Evolutionary conservation across 768 basidiomycete species (phyloP).

Genomic region (Lanmaoa rubissima): DNA sequence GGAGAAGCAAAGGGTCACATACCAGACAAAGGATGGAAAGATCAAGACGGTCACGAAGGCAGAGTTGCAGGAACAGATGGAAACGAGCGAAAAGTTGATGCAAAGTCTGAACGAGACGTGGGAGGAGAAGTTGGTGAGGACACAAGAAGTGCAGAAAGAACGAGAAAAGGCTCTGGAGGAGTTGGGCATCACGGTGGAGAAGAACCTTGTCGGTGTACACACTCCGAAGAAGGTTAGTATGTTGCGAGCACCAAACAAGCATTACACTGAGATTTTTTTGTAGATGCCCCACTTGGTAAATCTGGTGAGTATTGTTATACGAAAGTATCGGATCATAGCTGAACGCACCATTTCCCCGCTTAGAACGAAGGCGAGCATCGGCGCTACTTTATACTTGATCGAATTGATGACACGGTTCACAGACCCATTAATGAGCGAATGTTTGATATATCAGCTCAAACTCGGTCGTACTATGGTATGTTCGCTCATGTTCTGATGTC

Average conservation of each 20-base stretch:
- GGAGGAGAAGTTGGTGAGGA: slow-evolving; percentile 91
- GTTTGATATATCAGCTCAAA: slow-evolving; percentile 90
- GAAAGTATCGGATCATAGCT: neutral
- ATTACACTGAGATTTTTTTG: slow-evolving; percentile 7
- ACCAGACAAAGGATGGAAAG: slow-evolving; percentile 88
- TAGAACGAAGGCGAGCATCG: slow-evolving; percentile 67
- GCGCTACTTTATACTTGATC: neutral
- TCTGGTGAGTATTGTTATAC: slow-evolving; percentile 56
- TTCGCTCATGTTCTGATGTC: slow-evolving; percentile 10
- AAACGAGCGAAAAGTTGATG: slow-evolving; percentile 94
- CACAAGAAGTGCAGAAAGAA: slow-evolving; percentile 94
- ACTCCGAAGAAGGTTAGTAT: slow-evolving; percentile 84
- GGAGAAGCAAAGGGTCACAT: slow-evolving; percentile 93
- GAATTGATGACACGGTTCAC: slow-evolving; percentile 13
- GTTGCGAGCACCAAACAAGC: slow-evolving; percentile 2
- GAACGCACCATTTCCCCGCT: slow-evolving; percentile 11
- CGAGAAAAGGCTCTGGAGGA: slow-evolving; percentile 97
- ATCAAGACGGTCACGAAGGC: slow-evolving; percentile 96
- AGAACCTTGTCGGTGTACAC: slow-evolving; percentile 94
- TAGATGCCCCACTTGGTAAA: slow-evolving; percentile 95
- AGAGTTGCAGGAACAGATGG: slow-evolving; percentile 95
- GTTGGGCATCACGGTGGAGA: slow-evolving; percentile 96
- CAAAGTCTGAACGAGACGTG: slow-evolving; percentile 91
- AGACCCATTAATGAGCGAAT: slow-evolving; percentile 98
- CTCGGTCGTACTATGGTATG: slow-evolving; percentile 73